A percentile compares a stretch with the other conserved stretches of the same genome.
These are phyloP conservation scores for Ensete ventricosum DNA, from an alignment of 176 grass and related monocot species.

Conservation along the genomic window DNA sequence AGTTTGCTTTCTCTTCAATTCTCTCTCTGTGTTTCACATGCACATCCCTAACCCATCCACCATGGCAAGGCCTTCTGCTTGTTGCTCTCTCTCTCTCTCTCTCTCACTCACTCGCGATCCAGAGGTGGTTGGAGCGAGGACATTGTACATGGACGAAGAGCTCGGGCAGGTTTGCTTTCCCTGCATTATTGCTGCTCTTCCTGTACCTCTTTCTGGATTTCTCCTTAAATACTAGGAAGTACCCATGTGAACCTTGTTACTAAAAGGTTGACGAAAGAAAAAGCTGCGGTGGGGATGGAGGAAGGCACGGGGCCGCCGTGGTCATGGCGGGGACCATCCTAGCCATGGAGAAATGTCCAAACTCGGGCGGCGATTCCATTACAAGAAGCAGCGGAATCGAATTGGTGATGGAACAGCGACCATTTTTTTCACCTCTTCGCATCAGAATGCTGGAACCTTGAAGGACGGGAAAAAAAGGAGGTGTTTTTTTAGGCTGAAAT, in stretches of 20 bases:
- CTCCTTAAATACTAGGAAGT: not conserved
- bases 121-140: not conserved
- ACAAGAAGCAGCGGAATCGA: slow-evolving; percentile 1
- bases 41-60: no score
- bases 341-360: slow-evolving; percentile 8
- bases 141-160: not conserved
- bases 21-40: no score
- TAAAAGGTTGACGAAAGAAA: not conserved
- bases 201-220: not conserved
- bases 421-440: not conserved
- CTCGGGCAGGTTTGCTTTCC: not conserved
- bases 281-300: not conserved
- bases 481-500: not conserved
- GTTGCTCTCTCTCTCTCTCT: no score
- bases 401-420: not conserved
- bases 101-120: not conserved
- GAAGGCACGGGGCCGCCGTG: not conserved
- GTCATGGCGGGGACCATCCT: slow-evolving; percentile 7
- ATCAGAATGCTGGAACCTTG: not conserved
- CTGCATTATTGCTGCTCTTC: not conserved
- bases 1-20: no score
- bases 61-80: no score
- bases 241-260: slow-evolving; percentile 6
- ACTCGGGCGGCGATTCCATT: not conserved
- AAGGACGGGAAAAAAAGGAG: not conserved